Base-by-base conservation (phyloP, 495 filamentous ascomycete species). In the Monascus purpureus region DNA sequence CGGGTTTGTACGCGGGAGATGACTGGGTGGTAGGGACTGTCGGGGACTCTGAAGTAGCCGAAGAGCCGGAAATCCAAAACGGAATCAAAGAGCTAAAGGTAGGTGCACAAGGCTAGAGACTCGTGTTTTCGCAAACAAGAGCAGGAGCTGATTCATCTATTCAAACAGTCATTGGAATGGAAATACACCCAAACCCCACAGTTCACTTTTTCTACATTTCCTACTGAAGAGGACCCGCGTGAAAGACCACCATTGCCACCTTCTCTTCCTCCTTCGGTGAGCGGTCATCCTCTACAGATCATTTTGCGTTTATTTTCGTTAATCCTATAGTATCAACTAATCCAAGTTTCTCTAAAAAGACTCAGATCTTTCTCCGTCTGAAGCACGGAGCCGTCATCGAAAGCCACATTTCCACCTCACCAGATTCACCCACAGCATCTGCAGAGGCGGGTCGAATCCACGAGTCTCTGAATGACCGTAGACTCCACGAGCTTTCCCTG, bases 151-250 rank as follows among this genome's bases (percentile, higher is more conserved):
- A n/a, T n/a, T n/a, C n/a, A n/a, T n/a, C 3, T 28, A 28, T 8
- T 9, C 22, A 17, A 25, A 19, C 28, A 82, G 72, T 83, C 80
- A 0, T 46, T 56, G 4, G 74, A 79, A 8, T 93, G 83, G 82
- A 77, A 79, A 41, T 92, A 76, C 50, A 68, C 65, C 2, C 82
- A 93, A 51, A 94, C 86, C 13, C 86, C 86, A 0, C 72, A 77
- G 43, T 93, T 95, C 49, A 79, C 70, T 15, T 77, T 93, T 28
- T 74, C 71, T 5, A 73, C 67, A 13, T 60, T 65, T 38, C 43
- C 53, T 2, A 69, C 58, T 8, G 61, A 68, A 25, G 67, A 68
- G 0, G 73, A 78, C 40, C 60, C 61, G 11, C 60, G 71, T 8
- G 59, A 60, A 29, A 53, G 72, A 28, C 64, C 69, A 9, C 43